Evolutionary conservation across 139 green algal species (phyloP).

Genomic region (Chlorella sp.): DNA sequence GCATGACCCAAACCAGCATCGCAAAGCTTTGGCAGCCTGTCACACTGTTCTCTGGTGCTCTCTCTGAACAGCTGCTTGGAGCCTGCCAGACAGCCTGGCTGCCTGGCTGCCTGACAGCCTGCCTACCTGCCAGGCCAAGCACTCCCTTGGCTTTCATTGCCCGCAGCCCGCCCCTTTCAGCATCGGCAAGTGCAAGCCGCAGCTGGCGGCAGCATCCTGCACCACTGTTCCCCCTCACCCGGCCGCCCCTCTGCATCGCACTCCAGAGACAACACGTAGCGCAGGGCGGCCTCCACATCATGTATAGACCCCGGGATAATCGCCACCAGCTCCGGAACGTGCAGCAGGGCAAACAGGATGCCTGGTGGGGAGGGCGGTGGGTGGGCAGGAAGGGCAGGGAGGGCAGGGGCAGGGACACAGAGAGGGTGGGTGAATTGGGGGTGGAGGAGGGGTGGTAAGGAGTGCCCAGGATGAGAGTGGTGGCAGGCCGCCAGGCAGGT

Average conservation of each 20-base stretch:
- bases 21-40: too few species aligned
- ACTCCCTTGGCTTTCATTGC: too few species aligned
- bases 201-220: not conserved
- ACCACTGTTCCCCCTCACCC: not conserved
- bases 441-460: not conserved
- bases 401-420: not conserved
- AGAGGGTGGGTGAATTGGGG: not conserved
- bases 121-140: too few species aligned
- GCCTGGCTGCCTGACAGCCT: too few species aligned
- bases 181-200: too few species aligned
- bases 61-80: too few species aligned
- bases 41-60: too few species aligned
- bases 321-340: constrained; percentile 6
- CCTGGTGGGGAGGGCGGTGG: constrained; percentile 8
- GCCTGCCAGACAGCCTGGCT: too few species aligned
- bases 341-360: constrained; percentile 51
- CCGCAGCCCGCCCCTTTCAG: too few species aligned
- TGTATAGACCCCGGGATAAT: not conserved
- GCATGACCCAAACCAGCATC: too few species aligned
- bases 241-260: constrained; percentile 18
- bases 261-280: constrained; percentile 40
- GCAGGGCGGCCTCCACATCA: constrained; percentile 30
- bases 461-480: too few species aligned
- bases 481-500: too few species aligned
- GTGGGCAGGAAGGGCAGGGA: not conserved